Percentiles rank a stretch among this genome's conserved stretches.
phyloP scores from a whole-genome alignment of 2,329 filamentous ascomycete species.

The Microdochium bolleyi region DNA sequence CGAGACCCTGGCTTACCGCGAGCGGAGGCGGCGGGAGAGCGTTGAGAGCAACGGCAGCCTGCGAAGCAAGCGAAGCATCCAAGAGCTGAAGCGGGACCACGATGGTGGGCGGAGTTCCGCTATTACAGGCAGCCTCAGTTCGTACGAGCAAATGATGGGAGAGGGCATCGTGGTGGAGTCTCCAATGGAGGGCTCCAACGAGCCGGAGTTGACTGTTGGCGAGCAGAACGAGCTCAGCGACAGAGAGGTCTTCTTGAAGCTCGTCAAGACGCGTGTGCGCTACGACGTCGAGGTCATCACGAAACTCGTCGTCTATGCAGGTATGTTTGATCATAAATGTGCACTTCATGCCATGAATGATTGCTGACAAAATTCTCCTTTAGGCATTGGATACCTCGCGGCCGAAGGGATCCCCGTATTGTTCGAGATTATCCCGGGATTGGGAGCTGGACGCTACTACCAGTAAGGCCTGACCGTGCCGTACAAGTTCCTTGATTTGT shows the following conservation, averaged over 20 bases:
- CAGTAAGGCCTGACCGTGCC: background rate
- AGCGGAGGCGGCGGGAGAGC: conserved; percentile 51
- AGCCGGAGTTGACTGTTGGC: conserved; percentile 26
- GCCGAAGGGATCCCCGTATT: conserved; percentile 67
- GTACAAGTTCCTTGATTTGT: no score
- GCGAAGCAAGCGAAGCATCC: conserved; percentile 32
- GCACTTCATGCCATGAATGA: no score
- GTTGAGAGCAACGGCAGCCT: conserved; percentile 41
- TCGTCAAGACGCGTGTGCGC: conserved; percentile 80
- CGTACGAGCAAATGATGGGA: conserved; percentile 70
- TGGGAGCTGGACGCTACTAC: background rate
- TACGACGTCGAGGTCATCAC: conserved; percentile 99
- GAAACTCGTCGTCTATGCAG: conserved; percentile 89
- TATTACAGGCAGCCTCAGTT: conserved; percentile 36
- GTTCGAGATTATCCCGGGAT: conserved; percentile 48
- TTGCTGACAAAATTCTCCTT: conserved; percentile 1
- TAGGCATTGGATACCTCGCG: conserved; percentile 77
- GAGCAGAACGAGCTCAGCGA: conserved; percentile 52
- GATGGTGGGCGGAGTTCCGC: conserved; percentile 13
- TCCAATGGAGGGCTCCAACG: conserved; percentile 21
- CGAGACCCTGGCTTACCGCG: conserved; percentile 86
- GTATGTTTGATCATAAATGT: no score
- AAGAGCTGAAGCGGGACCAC: conserved; percentile 28
- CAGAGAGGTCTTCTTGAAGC: conserved; percentile 72
- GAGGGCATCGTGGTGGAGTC: conserved; percentile 41